Evolutionary conservation across 495 filamentous ascomycete genomes (phyloP), one percentile per base, ranked within the genome.

Genomic region (Xylaria intraflava): DNA sequence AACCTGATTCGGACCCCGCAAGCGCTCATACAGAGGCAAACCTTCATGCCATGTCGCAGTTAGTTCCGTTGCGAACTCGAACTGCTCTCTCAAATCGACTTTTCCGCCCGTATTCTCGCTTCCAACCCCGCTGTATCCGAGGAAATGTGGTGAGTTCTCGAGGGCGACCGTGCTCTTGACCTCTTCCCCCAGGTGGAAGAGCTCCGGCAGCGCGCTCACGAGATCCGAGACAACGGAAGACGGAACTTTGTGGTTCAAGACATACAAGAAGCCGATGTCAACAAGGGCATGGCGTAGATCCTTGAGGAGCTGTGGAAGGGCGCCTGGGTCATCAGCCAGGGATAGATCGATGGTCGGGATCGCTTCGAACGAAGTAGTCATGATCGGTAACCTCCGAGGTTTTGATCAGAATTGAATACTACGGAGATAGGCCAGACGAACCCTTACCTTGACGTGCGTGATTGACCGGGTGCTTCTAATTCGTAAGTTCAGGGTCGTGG

Each of bases 21-120:
- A 62, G 9, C 69, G 59, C 66, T 78, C 77, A 55, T 73, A 77
- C 12, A 73, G 51, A 9, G 74, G 69, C 8, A 58, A 31, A 12
- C 62, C 65, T 12, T 59, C 60, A 2, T 44, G 31, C 65, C 68
- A 78, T 6, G 60, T 64, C 12, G 69, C 65, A 0, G 67, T 59
- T 10, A 79, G 55, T 55, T 81, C 78, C 0, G 76, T 78, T 26
- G 74, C 77, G 60, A 80, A 78, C 54, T 82, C 76, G 20, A 79
- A 78, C 55, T 82, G 77, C 53, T 83, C 79, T 6, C 78, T 64
- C 31, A 69, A 59, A 51, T 82, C 78, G 22, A 61, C 56, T 42
- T 69, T 61, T 0, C 77, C 79, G 0, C 69, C 69, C 2, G 79
- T 81, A 0, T 63, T 73, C 60, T 80, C 78, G 38, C 72, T 72